These are phyloP conservation scores for Cystoderma amianthinum DNA, from an alignment of 768 basidiomycete species.

Conservation along the genomic window DNA sequence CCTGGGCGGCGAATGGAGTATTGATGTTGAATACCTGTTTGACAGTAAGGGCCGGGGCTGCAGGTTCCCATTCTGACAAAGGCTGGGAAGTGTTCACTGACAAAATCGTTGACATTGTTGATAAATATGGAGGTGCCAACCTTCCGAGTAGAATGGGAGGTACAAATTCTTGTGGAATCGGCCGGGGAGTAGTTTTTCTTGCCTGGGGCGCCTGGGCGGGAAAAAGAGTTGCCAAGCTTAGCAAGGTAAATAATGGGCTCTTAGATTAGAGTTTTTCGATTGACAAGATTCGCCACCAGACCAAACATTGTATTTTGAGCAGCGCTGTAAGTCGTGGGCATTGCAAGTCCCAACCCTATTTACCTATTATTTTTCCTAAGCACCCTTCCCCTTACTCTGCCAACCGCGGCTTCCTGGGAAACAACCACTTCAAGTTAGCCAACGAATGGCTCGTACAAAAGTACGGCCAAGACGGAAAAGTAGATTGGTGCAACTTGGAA, in stretches of 20 bases:
- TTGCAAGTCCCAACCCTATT: constrained; percentile 4
- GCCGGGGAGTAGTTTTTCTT: constrained; percentile 72
- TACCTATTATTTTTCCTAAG: constrained; percentile 27
- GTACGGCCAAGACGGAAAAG: constrained; percentile 65
- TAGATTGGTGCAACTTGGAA: constrained; percentile 60
- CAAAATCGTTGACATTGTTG: constrained; percentile 66
- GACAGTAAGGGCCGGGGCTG: constrained; percentile 69
- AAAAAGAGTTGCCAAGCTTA: constrained; percentile 73
- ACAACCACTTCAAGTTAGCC: constrained; percentile 81
- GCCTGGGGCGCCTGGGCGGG: constrained; percentile 89
- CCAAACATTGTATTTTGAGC: constrained; percentile 72
- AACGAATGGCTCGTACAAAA: constrained; percentile 81
- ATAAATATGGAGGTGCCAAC: constrained; percentile 71
- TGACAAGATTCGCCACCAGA: too few species aligned
- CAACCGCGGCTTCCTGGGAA: constrained; percentile 76
- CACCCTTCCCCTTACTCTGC: constrained; percentile 86
- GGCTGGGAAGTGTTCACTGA: constrained; percentile 95
- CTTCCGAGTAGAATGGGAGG: constrained; percentile 24
- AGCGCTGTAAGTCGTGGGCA: constrained; percentile 52
- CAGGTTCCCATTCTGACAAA: constrained; percentile 77
- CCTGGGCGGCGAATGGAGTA: constrained; percentile 84
- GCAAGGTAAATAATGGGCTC: constrained; percentile 53
- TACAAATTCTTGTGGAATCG: constrained; percentile 34
- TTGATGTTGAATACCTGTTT: constrained; percentile 90
- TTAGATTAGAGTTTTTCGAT: background rate